Base-by-base conservation (phyloP, 352 stramenopile genomes). In the Phytophthora sp. region DNA sequence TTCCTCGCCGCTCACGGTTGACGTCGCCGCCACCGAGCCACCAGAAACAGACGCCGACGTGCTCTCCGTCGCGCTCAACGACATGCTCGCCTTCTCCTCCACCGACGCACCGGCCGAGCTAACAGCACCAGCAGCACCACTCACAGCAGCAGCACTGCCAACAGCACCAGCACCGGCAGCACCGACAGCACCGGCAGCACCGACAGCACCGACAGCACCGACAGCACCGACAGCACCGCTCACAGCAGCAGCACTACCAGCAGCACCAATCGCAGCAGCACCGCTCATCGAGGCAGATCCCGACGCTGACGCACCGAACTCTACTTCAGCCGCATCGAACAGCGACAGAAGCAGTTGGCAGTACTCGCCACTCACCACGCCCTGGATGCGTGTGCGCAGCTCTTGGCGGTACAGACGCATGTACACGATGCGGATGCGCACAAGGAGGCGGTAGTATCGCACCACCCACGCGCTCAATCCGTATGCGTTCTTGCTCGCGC, bases 321-420 rank as follows among this genome's bases (percentile, higher is more conserved):
- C 28, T 30, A 18, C 30, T 30, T 43, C 45, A 38, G 45, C 45
- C 28, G 48, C 34, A 18, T 34, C 31, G n/a, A 52, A 54, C 23
- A 52, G 3, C 13, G 23, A 27, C 23, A 52, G 15, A 27, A 39
- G 17, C n/a, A 52, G 44, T n/a, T 37, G 27, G 20, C 34, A 15
- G 32, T 53, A 44, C 41, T 61, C 27, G 18, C 39, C 70, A 21
- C 54, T 74, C 28, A 46, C 46, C 11, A 31, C 31, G 18, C 12
- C 17, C 15, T 37, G 24, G 27, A 61, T 41, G 12, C 24, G 34
- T 11, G 48, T 34, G 27, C 27, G 30, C 35, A 87, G 71, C 41
- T 42, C 45, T 51, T 69, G 69, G 48, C 60, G 61, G 63, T 77
- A 83, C 24, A 79, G 64, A 42, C 81, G 60, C 53, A 73, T 69